phyloP scores from a whole-genome alignment of 176 grass and related monocot genomes.

The Eleusine indica region DNA sequence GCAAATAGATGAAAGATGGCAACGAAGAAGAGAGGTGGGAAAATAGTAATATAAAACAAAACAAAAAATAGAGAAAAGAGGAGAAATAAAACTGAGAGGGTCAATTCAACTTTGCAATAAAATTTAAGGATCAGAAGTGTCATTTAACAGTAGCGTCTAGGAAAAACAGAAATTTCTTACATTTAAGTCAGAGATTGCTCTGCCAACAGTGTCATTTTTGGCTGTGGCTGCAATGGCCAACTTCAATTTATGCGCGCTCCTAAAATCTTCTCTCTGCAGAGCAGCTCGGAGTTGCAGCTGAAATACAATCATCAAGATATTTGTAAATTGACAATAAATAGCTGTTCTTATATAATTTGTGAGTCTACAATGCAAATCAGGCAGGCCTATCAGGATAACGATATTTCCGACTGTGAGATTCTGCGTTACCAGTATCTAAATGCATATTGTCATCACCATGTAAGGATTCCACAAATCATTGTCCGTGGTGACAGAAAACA shows the following conservation, averaged over 20 bases:
- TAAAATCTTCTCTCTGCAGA: conserved; percentile 75
- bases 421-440: not conserved
- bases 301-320: conserved; percentile 52
- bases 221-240: conserved; percentile 65
- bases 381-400: conserved; percentile 6
- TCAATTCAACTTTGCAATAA: not conserved
- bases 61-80: too few species aligned
- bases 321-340: conserved; percentile 16
- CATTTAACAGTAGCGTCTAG: conserved; percentile 32
- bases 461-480: not conserved
- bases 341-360: conserved; percentile 10
- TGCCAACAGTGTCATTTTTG: conserved; percentile 79
- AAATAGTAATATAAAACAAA: too few species aligned
- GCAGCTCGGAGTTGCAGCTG: conserved; percentile 79
- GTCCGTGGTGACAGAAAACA: conserved; percentile 10
- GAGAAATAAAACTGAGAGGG: too few species aligned
- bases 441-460: not conserved
- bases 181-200: conserved; percentile 72
- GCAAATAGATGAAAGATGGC: too few species aligned
- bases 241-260: conserved; percentile 81
- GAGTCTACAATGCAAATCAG: not conserved
- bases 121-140: not conserved
- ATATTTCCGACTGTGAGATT: conserved; percentile 7
- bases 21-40: too few species aligned
- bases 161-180: conserved; percentile 52